Base-by-base conservation (phyloP, 202 grass and related monocot species). In the Miscanthus sacchariflorus region DNA sequence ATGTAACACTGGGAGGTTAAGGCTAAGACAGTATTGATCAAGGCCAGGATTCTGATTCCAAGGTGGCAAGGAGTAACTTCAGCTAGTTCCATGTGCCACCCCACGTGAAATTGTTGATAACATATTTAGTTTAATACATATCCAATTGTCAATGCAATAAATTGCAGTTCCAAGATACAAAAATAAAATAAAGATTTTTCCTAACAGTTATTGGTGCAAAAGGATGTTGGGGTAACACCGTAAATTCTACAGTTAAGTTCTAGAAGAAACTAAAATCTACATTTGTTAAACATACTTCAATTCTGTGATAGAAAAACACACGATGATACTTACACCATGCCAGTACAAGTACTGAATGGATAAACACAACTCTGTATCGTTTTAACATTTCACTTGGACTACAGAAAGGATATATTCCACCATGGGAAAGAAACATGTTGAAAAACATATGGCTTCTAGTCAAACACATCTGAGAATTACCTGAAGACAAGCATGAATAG, bases 401-500 rank as follows among this genome's bases (percentile, higher is more conserved):
- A 74, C 56, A 83, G 15, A 83, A 77, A 21, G 2, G 64, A 77
- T 46, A 61, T 4, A 58, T 33, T 42, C 14, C 0, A 45, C 44
- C 25, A 85, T 36, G 3, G 45, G 59, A 48, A 27, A 85, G 6
- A 75, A 74, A 59, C 46, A 44, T 24, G n/a, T 27, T 64, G 21
- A 64, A 25, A 79, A 64, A 10, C 12, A 2, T 61, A 24, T 10
- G 7, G 36, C 10, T 68, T 68, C 2, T 68, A 21, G 40, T 80
- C 63, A 80, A 43, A 39, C 81, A 84, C 78, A 73, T 82, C 64
- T 15, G 23, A 88, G n/a, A 89, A 54, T 87, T 38, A 96, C 94
- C 96, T 99, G 96, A 83, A 99, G 92, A 86, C 91, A 87, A 83
- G 96, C 96, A 87, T 92, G 90, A 23, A 99, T 90, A 69, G 94